phyloP scores from a whole-genome alignment of 768 basidiomycete genomes.

The Butyriboletus loyo region DNA sequence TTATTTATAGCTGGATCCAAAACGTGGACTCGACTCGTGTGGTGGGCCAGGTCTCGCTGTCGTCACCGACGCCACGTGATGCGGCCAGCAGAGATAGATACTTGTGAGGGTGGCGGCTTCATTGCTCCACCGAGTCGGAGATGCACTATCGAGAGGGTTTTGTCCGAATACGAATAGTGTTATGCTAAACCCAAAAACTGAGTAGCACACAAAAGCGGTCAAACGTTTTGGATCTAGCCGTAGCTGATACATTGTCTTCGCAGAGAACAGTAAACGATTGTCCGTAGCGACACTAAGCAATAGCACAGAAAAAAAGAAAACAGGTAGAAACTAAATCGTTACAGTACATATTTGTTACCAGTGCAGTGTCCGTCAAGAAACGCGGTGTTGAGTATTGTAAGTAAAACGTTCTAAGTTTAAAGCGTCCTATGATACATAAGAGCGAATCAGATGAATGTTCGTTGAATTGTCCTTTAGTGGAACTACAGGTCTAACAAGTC shows the following conservation, averaged over 20 bases:
- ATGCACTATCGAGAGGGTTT: too few relatives aligned
- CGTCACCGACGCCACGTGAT: too few relatives aligned
- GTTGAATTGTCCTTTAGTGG: conserved; percentile 22
- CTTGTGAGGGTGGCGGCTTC: too few relatives aligned
- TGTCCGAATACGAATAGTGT: too few relatives aligned
- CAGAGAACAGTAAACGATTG: not conserved
- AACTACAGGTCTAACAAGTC: conserved; percentile 22
- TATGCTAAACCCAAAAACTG: too few relatives aligned
- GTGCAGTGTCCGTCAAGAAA: conserved; percentile 15
- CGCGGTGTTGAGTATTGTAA: not conserved
- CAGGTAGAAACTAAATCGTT: conserved; percentile 3
- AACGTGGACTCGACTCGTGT: too few relatives aligned
- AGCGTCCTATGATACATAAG: conserved; percentile 20
- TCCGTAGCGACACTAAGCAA: conserved; percentile 17
- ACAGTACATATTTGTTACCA: conserved; percentile 12
- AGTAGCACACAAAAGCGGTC: too few relatives aligned
- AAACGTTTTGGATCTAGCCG: too few relatives aligned
- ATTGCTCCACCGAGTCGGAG: too few relatives aligned
- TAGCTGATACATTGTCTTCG: conserved; percentile 2
- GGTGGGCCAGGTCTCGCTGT: too few relatives aligned
- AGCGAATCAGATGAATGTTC: conserved; percentile 20
- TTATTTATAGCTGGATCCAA: too few relatives aligned
- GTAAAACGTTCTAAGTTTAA: conserved; percentile 18
- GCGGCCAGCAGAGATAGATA: too few relatives aligned
- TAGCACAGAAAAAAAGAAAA: conserved; percentile 3